Percentiles rank a stretch among this genome's conserved stretches.
phyloP scores from a whole-genome alignment of 202 grass and related monocot species.

The Zizania palustris region DNA sequence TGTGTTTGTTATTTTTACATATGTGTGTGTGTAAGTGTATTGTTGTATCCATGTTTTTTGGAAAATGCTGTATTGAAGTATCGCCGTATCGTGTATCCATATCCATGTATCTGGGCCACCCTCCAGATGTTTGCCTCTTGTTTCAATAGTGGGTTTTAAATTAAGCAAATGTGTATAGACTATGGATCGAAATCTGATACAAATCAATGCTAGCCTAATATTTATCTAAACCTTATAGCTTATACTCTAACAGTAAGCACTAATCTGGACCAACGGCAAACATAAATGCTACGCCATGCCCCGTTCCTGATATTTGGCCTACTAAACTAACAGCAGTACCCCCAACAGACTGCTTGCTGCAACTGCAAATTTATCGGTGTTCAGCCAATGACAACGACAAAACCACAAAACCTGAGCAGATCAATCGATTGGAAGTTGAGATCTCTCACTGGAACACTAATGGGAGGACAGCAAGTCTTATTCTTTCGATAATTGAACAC shows the following conservation, averaged over 20 bases:
- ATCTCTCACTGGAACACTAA: neutral
- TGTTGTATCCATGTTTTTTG: too few relatives aligned
- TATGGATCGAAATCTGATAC: too few relatives aligned
- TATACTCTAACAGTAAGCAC: neutral
- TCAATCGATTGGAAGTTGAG: slow-evolving; percentile 4
- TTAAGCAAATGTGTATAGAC: neutral
- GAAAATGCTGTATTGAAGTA: too few relatives aligned
- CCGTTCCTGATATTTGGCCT: slow-evolving; percentile 8
- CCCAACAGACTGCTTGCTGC: neutral
- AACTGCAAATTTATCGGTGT: slow-evolving; percentile 6
- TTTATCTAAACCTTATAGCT: too few relatives aligned
- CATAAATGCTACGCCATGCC: neutral
- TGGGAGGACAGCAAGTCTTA: neutral
- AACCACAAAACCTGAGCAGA: neutral
- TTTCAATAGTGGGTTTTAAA: neutral
- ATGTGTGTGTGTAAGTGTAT: too few relatives aligned
- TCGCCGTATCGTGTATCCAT: too few relatives aligned
- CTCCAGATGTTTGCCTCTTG: neutral
- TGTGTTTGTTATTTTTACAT: too few relatives aligned
- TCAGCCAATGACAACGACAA: neutral
- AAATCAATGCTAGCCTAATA: too few relatives aligned
- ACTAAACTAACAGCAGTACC: neutral
- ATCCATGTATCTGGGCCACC: too few relatives aligned
- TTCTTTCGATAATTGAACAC: neutral
- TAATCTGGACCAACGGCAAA: neutral